phyloP scores from a whole-genome alignment of 177 flowering plant species.

The Telopea speciosissima region DNA sequence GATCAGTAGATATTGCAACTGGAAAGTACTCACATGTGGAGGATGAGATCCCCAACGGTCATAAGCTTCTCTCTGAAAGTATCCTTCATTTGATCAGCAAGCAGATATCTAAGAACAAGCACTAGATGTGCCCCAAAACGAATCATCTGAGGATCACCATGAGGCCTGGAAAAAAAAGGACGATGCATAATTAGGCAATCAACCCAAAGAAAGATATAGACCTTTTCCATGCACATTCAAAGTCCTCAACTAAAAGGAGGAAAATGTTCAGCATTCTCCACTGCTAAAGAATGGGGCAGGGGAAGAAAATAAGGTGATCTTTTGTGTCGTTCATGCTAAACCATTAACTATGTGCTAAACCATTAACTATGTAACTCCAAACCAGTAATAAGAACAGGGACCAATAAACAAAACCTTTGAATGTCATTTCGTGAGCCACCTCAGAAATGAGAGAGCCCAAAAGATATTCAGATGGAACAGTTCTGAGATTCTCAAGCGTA shows the following conservation, averaged over 20 bases:
- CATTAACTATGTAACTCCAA: not conserved
- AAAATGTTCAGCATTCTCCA: not conserved
- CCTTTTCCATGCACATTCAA: not conserved
- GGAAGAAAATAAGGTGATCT: too few relatives aligned
- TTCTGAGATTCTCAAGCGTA: not conserved
- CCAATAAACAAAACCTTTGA: not conserved
- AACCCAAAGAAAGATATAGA: not conserved
- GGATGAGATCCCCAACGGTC: conserved; percentile 82
- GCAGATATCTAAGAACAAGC: conserved; percentile 78
- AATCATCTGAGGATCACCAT: conserved; percentile 95
- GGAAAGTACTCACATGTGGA: conserved; percentile 67
- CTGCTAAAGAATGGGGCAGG: too few relatives aligned
- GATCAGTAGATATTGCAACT: not conserved
- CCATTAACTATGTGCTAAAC: not conserved
- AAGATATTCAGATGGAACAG: not conserved
- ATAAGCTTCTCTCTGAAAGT: conserved; percentile 69
- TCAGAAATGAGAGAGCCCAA: not conserved
- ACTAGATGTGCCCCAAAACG: conserved; percentile 97
- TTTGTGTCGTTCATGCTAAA: not conserved
- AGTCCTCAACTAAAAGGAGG: not conserved
- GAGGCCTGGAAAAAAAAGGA: conserved; percentile 49
- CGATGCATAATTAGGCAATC: not conserved
- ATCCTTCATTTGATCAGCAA: conserved; percentile 70
- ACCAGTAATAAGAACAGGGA: not conserved
- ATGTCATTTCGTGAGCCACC: not conserved